phyloP scores from a whole-genome alignment of 352 stramenopile species.

The Phytophthora quininea region DNA sequence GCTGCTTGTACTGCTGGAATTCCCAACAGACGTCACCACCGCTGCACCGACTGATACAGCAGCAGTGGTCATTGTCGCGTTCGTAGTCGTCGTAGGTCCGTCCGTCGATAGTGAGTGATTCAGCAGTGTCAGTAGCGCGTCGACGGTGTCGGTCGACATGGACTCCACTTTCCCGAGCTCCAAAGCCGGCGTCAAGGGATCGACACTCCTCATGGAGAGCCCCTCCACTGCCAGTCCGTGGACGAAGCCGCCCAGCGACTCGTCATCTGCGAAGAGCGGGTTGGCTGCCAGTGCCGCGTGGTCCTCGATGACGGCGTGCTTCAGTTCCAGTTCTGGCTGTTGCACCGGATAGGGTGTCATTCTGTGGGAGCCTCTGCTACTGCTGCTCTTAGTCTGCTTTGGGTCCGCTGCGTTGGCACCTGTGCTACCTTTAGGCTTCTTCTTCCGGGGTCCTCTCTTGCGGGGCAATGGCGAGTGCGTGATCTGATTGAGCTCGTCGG shows the following conservation, averaged over 20 bases:
- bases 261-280: conserved; percentile 28
- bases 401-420: neutral
- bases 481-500: conserved; percentile 46
- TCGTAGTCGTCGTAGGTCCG: conserved; percentile 1
- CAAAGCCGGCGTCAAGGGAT: neutral
- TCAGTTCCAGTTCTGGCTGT: conserved; percentile 13
- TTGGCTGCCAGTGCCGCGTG: conserved; percentile 22
- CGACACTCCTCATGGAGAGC: conserved; percentile 1
- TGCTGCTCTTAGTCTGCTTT: conserved; percentile 20
- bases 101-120: conserved; percentile 42
- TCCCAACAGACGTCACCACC: neutral
- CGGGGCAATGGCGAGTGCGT: conserved; percentile 42
- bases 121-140: conserved; percentile 38
- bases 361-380: conserved; percentile 17
- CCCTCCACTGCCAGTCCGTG: conserved; percentile 8
- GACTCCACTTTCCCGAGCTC: conserved; percentile 9
- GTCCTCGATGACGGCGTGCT: conserved; percentile 22
- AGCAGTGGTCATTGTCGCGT: conserved; percentile 6
- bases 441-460: conserved; percentile 34
- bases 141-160: conserved; percentile 42
- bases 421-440: conserved; percentile 27
- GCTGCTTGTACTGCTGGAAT: conserved; percentile 21
- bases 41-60: neutral
- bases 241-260: conserved; percentile 18
- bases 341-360: conserved; percentile 16